Base-by-base conservation (phyloP, 768 basidiomycete genomes). In the Hypholoma sublateritium region DNA sequence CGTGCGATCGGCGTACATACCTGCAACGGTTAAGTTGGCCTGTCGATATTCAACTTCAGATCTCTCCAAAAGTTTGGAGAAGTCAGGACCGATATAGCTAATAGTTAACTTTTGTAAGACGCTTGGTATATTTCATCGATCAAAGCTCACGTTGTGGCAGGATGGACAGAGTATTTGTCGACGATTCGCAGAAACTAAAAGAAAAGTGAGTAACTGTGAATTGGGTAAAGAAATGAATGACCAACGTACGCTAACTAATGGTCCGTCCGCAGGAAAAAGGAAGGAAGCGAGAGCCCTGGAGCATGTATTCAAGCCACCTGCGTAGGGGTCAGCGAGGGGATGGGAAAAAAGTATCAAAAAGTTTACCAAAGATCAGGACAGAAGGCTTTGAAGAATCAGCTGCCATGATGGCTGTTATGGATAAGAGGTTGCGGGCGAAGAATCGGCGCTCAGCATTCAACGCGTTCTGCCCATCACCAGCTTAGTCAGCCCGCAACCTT, bases 291-390 rank as follows among this genome's bases (percentile, higher is more conserved):
- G 81, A 48, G 86, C 79, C 50, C 91, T 82, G 8, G 92, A 85
- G 68, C 78, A 88, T 53, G 88, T 90, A 74, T 91, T 92, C 61
- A 93, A 72, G 52, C 92, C 92, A 60, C 92, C 92, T 93, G 61
- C 51, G 47, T 58, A 56, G 54, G 35, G 41, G 62, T 57, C 37
- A 58, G 54, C 45, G 55, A 54, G 32, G 55, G 16, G 32, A 53
- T 49, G 12, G 51, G 11, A 41, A 25, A 28, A 43, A 25, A 49
- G 50, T 16, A 54, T 43, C 35, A 56, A 50, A 37, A 13, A 34
- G 60, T 84, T 60, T 58, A 92, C 91, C 91, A 63, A 91, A 87
- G 62, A 93, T 86, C 63, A 93, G 80, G 39, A 81, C 91, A 70
- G 73, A 84, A 13, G 89, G 89, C 66, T 76, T 80, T 50, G 66